A percentile compares a stretch with the other conserved stretches of the same genome.
phyloP scores from a whole-genome alignment of 345 rosid species.

The Pseudoturritis turrita region DNA sequence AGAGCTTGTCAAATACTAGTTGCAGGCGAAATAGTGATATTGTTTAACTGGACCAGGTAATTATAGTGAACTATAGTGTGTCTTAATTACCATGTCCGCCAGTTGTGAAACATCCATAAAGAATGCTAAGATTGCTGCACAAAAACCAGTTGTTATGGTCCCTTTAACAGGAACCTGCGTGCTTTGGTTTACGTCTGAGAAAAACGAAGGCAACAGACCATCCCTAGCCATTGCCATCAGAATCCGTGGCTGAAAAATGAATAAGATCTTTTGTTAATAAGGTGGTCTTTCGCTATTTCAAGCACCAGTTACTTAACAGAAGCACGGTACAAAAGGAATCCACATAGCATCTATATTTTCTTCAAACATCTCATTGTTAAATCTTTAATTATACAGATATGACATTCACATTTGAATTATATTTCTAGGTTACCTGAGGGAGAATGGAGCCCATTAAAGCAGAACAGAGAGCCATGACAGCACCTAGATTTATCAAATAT shows the following conservation, averaged over 20 bases:
- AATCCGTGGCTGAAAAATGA: conserved; percentile 63
- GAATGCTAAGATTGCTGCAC: conserved; percentile 69
- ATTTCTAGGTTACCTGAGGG: conserved; percentile 65
- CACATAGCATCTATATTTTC: background rate
- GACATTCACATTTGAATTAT: background rate
- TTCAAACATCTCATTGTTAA: background rate
- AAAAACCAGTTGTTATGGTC: conserved; percentile 61
- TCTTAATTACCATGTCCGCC: conserved; percentile 75
- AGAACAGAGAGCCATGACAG: conserved; percentile 87
- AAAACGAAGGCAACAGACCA: conserved; percentile 81
- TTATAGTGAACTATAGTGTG: background rate
- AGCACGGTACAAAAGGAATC: background rate
- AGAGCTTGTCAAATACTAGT: conserved; percentile 1
- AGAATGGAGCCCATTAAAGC: conserved; percentile 88
- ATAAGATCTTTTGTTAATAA: background rate
- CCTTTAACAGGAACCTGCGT: conserved; percentile 83
- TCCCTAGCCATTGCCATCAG: conserved; percentile 96
- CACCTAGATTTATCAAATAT: conserved; percentile 73
- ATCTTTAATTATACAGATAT: background rate
- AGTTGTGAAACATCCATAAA: conserved; percentile 82
- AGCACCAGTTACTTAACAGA: background rate
- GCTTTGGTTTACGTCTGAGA: conserved; percentile 61
- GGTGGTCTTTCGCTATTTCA: background rate
- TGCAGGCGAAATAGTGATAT: background rate
- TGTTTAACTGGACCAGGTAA: background rate